A percentile compares a stretch with the other conserved stretches of the same genome.
phyloP scores from a whole-genome alignment of 306 rosid species.

The Lithocarpus polystachyus region DNA sequence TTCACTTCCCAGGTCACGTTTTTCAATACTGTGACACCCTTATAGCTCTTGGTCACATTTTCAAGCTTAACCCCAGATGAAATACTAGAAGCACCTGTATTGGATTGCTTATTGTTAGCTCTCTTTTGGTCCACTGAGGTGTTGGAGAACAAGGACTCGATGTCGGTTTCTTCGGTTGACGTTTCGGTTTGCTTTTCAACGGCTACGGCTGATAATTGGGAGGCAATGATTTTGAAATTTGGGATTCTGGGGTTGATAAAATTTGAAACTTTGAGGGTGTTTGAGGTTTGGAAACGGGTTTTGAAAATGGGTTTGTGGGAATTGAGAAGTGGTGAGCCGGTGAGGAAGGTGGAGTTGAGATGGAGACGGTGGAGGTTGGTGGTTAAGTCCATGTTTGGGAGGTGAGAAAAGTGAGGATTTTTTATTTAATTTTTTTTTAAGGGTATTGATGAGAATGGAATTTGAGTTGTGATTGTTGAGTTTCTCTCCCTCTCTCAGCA shows the following conservation, averaged over 20 bases:
- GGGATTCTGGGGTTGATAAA: constrained; percentile 19
- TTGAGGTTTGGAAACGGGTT: constrained; percentile 19
- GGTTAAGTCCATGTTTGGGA: constrained; percentile 53
- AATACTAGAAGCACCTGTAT: constrained; percentile 61
- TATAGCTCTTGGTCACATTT: constrained; percentile 62
- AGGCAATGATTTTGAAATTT: constrained; percentile 11
- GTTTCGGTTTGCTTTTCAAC: constrained; percentile 40
- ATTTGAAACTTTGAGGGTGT: constrained; percentile 26
- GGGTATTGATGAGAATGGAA: not conserved
- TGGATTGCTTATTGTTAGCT: constrained; percentile 42
- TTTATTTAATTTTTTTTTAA: not conserved
- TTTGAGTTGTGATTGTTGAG: not conserved
- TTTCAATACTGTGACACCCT: constrained; percentile 79
- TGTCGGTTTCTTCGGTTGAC: constrained; percentile 38
- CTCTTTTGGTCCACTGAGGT: constrained; percentile 30
- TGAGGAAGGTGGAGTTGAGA: constrained; percentile 58
- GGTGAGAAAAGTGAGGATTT: not conserved
- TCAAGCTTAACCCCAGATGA: constrained; percentile 84
- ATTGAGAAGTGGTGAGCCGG: constrained; percentile 51
- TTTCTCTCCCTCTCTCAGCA: not conserved
- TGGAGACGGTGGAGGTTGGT: constrained; percentile 66
- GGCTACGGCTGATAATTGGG: constrained; percentile 47
- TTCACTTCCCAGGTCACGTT: constrained; percentile 88
- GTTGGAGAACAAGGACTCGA: constrained; percentile 71
- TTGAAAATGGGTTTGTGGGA: constrained; percentile 33